These are phyloP conservation scores for Kodamaea kaohsiungensis DNA, from an alignment of 805 yeast genomes.

Conservation along the genomic window DNA sequence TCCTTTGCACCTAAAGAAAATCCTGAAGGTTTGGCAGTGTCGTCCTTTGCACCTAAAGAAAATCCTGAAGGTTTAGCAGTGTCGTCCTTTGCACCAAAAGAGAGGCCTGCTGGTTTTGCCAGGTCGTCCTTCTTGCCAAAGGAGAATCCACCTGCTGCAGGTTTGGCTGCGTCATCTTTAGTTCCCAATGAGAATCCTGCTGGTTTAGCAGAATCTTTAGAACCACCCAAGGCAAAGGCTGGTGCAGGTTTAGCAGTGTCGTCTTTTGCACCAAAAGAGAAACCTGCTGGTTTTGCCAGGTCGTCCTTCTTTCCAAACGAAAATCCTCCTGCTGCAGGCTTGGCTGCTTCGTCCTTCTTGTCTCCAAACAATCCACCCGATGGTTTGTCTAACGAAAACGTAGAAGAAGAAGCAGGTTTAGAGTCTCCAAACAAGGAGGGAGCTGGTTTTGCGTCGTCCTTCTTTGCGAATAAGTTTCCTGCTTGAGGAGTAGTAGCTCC, in stretches of 20 bases:
- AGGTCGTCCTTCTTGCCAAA: constrained; percentile 5
- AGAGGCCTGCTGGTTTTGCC: constrained; percentile 1
- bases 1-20: constrained; percentile 6
- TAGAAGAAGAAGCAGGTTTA: not conserved
- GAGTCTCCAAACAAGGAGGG: constrained; percentile 4
- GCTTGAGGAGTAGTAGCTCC: not conserved
- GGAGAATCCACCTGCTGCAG: not conserved
- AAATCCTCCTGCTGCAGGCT: not conserved
- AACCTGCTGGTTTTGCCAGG: not conserved
- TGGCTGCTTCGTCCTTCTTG: constrained; percentile 2
- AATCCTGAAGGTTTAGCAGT: constrained; percentile 9
- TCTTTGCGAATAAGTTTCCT: constrained; percentile 6
- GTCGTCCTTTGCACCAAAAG: constrained; percentile 11
- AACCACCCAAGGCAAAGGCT: constrained; percentile 8
- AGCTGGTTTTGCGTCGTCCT: constrained; percentile 1
- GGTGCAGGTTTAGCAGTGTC: not conserved
- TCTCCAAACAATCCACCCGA: constrained; percentile 12
- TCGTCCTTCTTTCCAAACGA: constrained; percentile 4
- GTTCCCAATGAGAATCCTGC: constrained; percentile 21
- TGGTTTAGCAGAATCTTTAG: constrained; percentile 10
- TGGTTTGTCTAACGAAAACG: constrained; percentile 11
- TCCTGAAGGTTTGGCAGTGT: constrained; percentile 8
- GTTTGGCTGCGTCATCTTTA: constrained; percentile 10
- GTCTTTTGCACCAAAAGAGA: not conserved
- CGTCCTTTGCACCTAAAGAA: constrained; percentile 10